phyloP scores from a whole-genome alignment of 176 grass and related monocot genomes.

The Guadua angustifolia region DNA sequence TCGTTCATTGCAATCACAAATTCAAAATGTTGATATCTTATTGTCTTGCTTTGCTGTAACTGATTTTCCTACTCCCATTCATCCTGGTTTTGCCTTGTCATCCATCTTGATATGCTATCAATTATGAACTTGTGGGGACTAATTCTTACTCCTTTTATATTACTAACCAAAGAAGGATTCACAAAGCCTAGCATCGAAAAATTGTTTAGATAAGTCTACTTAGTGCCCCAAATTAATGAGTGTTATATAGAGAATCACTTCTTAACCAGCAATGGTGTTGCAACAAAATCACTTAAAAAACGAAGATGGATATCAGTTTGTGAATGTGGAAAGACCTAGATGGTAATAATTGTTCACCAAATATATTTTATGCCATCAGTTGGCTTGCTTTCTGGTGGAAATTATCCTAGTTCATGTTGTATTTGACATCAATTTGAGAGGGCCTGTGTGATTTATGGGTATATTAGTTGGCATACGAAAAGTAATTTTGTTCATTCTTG shows the following conservation, averaged over 20 bases:
- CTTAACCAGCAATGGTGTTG: not conserved
- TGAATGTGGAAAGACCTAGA: not conserved
- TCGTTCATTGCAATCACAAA: not conserved
- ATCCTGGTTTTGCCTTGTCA: not conserved
- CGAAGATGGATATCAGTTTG: not conserved
- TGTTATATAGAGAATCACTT: not conserved
- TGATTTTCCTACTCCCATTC: not conserved
- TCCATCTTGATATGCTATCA: not conserved
- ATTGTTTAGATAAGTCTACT: not conserved
- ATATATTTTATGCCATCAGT: not conserved
- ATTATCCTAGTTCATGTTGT: not conserved
- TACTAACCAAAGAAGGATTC: not conserved
- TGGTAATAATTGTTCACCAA: not conserved
- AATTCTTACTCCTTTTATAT: not conserved
- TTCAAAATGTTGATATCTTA: not conserved
- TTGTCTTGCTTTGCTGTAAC: not conserved
- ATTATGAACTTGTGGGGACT: not conserved
- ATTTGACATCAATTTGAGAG: not conserved
- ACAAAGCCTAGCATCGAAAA: not conserved
- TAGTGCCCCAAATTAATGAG: not conserved
- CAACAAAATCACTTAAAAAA: not conserved
- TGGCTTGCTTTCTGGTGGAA: not conserved
- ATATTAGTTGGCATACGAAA: not conserved
- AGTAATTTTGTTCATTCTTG: not conserved
- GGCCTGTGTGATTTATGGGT: not conserved